These are phyloP conservation scores for Penicillium nucicola DNA, from an alignment of 495 filamentous ascomycete species.

Conservation along the genomic window DNA sequence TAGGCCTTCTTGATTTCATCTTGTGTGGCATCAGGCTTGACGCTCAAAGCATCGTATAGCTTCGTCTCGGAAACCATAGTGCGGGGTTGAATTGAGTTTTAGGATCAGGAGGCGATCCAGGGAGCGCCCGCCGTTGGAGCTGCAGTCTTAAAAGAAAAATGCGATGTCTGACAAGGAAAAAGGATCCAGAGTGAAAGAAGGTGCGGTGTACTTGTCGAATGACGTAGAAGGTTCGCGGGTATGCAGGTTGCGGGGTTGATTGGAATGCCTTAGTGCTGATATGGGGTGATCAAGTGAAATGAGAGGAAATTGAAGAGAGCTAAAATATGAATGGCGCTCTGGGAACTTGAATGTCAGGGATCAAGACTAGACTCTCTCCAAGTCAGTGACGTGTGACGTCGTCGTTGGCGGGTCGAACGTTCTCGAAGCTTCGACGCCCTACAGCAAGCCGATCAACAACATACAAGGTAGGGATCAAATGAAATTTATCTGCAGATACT, in stretches of 20 bases:
- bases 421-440: slow-evolving; percentile 33
- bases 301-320: slow-evolving; percentile 6
- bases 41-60: slow-evolving; percentile 72
- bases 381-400: slow-evolving; percentile 35
- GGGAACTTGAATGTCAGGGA: background rate
- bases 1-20: slow-evolving; percentile 99
- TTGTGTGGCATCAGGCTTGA: slow-evolving; percentile 75
- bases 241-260: background rate
- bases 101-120: slow-evolving; percentile 4
- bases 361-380: slow-evolving; percentile 9
- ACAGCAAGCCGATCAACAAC: background rate
- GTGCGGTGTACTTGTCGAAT: slow-evolving; percentile 30
- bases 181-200: slow-evolving; percentile 2
- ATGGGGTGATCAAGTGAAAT: slow-evolving; percentile 1
- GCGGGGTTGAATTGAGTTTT: slow-evolving; percentile 17
- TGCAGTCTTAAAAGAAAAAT: slow-evolving; percentile 11
- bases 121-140: slow-evolving; percentile 1
- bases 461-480: too few relatives aligned
- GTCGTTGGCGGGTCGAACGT: slow-evolving; percentile 32
- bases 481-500: background rate
- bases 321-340: background rate
- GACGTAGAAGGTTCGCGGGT: slow-evolving; percentile 36
- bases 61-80: slow-evolving; percentile 84
- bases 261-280: background rate
- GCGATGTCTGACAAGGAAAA: slow-evolving; percentile 8